Conservation (phyloP, 192 early-diverging fungal genomes). For the Coemansia sp. region DNA sequence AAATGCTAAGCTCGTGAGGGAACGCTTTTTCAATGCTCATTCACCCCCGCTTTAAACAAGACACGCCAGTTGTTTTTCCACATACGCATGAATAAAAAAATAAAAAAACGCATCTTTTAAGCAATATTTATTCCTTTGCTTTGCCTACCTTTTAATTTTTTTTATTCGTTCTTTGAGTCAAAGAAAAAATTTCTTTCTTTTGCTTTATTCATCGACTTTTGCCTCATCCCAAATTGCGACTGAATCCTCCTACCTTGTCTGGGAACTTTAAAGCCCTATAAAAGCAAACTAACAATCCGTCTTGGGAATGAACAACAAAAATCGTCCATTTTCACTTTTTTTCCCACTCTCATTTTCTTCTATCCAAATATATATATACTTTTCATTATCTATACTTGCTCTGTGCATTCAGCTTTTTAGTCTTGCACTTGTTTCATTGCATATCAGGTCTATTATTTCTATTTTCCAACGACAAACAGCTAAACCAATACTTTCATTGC, state of each 20-base stretch:
- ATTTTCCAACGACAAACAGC: too few relatives aligned
- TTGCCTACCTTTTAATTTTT: not conserved
- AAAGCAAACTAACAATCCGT: not conserved
- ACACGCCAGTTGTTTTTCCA: not conserved
- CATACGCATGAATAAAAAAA: not conserved
- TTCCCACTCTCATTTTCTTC: not conserved
- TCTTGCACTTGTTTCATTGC: too few relatives aligned
- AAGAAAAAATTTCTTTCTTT: not conserved
- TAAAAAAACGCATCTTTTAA: not conserved
- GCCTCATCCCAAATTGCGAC: not conserved
- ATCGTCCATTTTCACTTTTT: not conserved
- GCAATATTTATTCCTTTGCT: not conserved
- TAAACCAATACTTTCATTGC: too few relatives aligned
- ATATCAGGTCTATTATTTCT: too few relatives aligned
- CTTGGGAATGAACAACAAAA: not conserved
- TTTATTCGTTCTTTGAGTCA: not conserved
- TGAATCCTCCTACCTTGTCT: not conserved
- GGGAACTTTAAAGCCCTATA: not conserved
- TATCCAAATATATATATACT: not conserved
- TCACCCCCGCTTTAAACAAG: not conserved
- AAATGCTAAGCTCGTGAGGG: not conserved
- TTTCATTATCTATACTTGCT: not conserved
- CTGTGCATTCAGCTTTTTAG: not conserved
- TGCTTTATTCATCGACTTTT: not conserved
- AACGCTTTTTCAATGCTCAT: not conserved